Base-by-base conservation (phyloP, 2,329 filamentous ascomycete species). In the Colletotrichum australisinense region DNA sequence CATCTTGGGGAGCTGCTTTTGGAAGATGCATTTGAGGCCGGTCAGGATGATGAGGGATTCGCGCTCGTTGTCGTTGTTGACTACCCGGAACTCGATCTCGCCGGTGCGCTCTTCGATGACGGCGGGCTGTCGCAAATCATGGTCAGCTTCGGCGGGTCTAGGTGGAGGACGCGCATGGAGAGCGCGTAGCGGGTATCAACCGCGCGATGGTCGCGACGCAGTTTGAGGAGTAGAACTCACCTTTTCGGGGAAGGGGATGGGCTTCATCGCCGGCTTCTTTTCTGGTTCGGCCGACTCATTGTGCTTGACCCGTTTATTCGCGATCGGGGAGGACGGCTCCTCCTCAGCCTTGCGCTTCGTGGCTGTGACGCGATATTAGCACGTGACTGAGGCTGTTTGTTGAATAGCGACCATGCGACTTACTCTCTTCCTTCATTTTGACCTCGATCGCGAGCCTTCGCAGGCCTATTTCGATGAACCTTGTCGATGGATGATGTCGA, bases 1-100 rank as follows among this genome's bases (percentile, higher is more conserved):
- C 97, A 99, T 99, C 84, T 98, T 98, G 0, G 97, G 97, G 6
- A 99, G 88, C 81, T 99, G 97, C 78, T 98, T 98, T 82, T 99
- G 97, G 79, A 99, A 98, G 76, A 99, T 97, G 80, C 95, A 98
- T 82, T 98, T 99, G 68, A 99, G 87, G 16, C 97, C 97, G 0
- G 96, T 98, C 72, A 99, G 88, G 78, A 99, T 97, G 80, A 98
- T 97, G 76, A 95, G 92, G 80, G 94, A 97, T 79, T 98, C 95
- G 76, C 93, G 90, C 49, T 92, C 89, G 78, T 94, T 93, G 80
- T 99, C 97, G 80, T 99, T 99, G 87, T 98, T 98, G 79, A 99
- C 97, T 7, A 98, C 97, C 60, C 95, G 93, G 82, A 98, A 98
- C 82, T 98, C 95, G 77, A 99, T 98, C 76, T 97, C 94, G 79